Base-by-base conservation (phyloP, 176 grass and related monocot species). In the Carex myosuroides region DNA sequence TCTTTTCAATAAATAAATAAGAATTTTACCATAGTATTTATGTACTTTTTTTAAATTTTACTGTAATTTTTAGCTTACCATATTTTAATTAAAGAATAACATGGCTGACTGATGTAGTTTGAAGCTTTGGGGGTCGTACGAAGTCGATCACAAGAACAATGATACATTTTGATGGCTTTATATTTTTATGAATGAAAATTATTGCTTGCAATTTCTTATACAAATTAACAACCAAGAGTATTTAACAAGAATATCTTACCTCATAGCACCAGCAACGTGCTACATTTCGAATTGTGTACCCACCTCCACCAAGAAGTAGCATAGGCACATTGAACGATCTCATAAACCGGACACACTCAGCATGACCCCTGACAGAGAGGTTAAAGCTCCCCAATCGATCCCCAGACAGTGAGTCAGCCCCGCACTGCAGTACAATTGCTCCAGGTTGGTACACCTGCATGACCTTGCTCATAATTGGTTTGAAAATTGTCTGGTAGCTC, bases 221-320 rank as follows among this genome's bases (percentile, higher is more conserved):
- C 10, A 13, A 48, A 57, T 46, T 1, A 12, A 64, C 41, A 86
- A 30, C 32, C 7, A 77, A 77, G 13, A 21, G 6, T 18, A 21
- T 3, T 8, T 80, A 37, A 20, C 53, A 56, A 62, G 20, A 64
- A 12, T 54, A 48, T 42, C 84, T 64, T 81, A 99, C 96, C 96
- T 99, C 96, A 74, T 99, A 99, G 85, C 93, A 95, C 96, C 96
- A 99, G 66, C 96, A 99, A 0, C 93, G 80, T 52, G 96, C 96
- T 33, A 99, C 96, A 12, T 95, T 99, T 79, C 91, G 90, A 18
- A 99, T 93, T 35, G 93, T 99, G 85, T 99, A 99, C 1, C 96
- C 96, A 1, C 93, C 96, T 5, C 96, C 96, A 84, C 96, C 96
- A 81, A 99, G 73, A 39, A 99, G 61, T 55, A 99, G 33, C 50